phyloP scores from a whole-genome alignment of 306 rosid species.

The Begonia masoniana region DNA sequence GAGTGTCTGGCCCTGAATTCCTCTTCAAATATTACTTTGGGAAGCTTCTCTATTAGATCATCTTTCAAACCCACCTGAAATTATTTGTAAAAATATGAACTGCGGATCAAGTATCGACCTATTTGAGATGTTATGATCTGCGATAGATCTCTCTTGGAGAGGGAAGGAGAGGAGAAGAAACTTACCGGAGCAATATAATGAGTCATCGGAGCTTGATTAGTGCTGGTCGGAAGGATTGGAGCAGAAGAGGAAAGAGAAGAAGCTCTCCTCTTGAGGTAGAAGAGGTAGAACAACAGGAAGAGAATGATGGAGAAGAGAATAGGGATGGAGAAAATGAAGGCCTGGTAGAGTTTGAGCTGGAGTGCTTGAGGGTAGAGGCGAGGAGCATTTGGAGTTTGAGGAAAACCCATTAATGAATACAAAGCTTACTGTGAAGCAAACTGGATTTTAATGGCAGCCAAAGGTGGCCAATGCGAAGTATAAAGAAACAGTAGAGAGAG shows the following conservation, averaged over 20 bases:
- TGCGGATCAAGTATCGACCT: too few relatives aligned
- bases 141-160: neutral
- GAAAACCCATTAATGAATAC: constrained; percentile 25
- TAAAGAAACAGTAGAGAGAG: too few relatives aligned
- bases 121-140: too few relatives aligned
- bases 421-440: too few relatives aligned
- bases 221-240: constrained; percentile 22
- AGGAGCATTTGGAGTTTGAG: constrained; percentile 41
- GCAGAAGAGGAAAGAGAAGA: constrained; percentile 37
- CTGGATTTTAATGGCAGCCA: too few relatives aligned
- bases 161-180: neutral
- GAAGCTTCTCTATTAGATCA: constrained; percentile 48
- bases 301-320: constrained; percentile 71
- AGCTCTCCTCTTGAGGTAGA: constrained; percentile 82
- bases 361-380: constrained; percentile 63
- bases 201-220: constrained; percentile 11
- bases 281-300: constrained; percentile 61
- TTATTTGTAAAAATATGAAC: neutral
- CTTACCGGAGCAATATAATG: too few relatives aligned
- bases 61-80: constrained; percentile 45
- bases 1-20: constrained; percentile 49
- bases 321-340: constrained; percentile 87
- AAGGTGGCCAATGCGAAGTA: too few relatives aligned
- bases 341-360: constrained; percentile 79
- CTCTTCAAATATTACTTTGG: constrained; percentile 51